Conservation (phyloP, 805 yeast species). For the Middelhovenomyces tepae region DNA sequence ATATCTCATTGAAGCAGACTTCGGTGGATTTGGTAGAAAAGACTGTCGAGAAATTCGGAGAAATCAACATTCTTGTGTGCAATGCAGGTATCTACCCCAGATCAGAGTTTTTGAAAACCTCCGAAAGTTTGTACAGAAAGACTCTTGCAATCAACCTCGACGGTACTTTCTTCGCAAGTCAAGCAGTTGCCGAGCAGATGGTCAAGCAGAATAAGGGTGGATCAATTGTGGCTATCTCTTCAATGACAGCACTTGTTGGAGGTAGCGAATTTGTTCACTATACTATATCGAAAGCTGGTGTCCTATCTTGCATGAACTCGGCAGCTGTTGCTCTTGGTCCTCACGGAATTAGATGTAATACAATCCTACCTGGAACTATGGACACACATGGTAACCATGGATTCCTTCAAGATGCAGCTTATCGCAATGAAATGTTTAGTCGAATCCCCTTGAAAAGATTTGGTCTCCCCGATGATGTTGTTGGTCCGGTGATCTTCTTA, state of each 20-base stretch:
- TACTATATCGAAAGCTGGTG: constrained; percentile 40
- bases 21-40: constrained; percentile 13
- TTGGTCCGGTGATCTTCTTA: no score
- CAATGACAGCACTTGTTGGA: constrained; percentile 36
- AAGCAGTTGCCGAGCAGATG: constrained; percentile 36
- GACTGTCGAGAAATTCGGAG: constrained; percentile 30
- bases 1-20: constrained; percentile 31
- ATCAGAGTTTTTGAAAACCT: constrained; percentile 31
- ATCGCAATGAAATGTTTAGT: constrained; percentile 30
- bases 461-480: no score
- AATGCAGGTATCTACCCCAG: constrained; percentile 40
- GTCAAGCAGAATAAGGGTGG: constrained; percentile 35
- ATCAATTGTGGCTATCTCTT: constrained; percentile 33
- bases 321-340: constrained; percentile 35
- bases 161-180: constrained; percentile 33
- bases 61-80: constrained; percentile 32
- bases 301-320: constrained; percentile 35
- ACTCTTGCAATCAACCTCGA: constrained; percentile 32
- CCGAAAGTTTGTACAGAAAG: constrained; percentile 25
- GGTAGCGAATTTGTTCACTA: constrained; percentile 35
- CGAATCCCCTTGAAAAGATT: constrained; percentile 34
- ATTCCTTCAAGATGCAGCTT: constrained; percentile 29
- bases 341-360: constrained; percentile 36
- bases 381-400: constrained; percentile 33
- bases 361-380: constrained; percentile 37